These are phyloP conservation scores for Neolentinus lepideus DNA, from an alignment of 1,284 basidiomycete genomes.

Conservation along the genomic window DNA sequence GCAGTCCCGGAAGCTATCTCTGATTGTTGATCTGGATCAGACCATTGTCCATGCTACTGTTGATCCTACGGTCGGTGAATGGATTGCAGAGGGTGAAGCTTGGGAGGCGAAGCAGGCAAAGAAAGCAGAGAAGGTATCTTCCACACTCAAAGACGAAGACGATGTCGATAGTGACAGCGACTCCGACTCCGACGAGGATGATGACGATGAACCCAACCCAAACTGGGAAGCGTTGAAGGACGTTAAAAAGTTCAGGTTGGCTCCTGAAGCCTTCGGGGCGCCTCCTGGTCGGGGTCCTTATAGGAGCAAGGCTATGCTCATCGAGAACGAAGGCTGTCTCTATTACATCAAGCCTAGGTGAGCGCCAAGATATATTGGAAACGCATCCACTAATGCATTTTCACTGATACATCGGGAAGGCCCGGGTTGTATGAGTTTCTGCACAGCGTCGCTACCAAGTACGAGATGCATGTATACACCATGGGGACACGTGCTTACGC, in stretches of 20 bases:
- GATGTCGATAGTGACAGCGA: slow-evolving; percentile 32
- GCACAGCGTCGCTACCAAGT: slow-evolving; percentile 63
- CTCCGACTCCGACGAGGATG: slow-evolving; percentile 20
- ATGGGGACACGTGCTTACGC: slow-evolving; percentile 99
- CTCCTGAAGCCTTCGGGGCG: slow-evolving; percentile 65
- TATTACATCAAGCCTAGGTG: slow-evolving; percentile 97
- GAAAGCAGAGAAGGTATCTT: slow-evolving; percentile 23
- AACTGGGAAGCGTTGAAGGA: slow-evolving; percentile 87
- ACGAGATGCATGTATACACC: slow-evolving; percentile 99
- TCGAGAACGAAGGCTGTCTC: slow-evolving; percentile 78
- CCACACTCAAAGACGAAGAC: slow-evolving; percentile 22
- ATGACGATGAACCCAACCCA: slow-evolving; percentile 68
- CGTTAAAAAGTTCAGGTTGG: slow-evolving; percentile 82
- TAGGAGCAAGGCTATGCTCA: slow-evolving; percentile 53
- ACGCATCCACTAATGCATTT: slow-evolving; percentile 1
- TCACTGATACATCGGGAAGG: slow-evolving; percentile 33
- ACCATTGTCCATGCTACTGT: slow-evolving; percentile 99
- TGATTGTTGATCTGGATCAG: slow-evolving; percentile 98
- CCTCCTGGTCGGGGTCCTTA: slow-evolving; percentile 28
- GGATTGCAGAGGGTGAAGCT: slow-evolving; percentile 81
- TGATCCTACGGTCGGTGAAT: slow-evolving; percentile 96
- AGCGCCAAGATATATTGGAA: slow-evolving; percentile 15
- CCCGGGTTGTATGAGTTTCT: slow-evolving; percentile 86
- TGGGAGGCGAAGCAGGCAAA: slow-evolving; percentile 55
- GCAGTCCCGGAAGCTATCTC: slow-evolving; percentile 73